A percentile compares a stretch with the other conserved stretches of the same genome.
Evolutionary conservation across 371 early-diverging fungal genomes (phyloP).

Genomic region (Dichotomocladium elegans): DNA sequence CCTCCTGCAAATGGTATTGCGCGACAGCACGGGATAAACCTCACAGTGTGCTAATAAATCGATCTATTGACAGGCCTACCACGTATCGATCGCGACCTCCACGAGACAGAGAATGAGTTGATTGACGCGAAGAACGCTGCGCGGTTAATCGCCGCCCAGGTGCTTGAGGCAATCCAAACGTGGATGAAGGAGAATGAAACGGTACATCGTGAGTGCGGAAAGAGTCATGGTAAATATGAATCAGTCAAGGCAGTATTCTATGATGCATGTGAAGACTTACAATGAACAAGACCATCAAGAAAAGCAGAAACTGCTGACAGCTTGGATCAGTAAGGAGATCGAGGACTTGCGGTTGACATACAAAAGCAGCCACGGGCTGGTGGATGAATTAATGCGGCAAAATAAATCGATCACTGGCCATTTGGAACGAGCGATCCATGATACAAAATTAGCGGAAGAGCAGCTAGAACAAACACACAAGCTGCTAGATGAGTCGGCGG

Average conservation of each 20-base stretch:
- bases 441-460: conserved; percentile 9
- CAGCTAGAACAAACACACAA: conserved; percentile 15
- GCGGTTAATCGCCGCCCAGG: no score
- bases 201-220: neutral
- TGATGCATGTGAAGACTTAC: neutral
- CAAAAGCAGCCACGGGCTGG: conserved; percentile 16
- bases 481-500: conserved; percentile 19
- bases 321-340: conserved; percentile 29
- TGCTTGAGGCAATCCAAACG: no score
- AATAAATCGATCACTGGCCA: conserved; percentile 11
- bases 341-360: conserved; percentile 17
- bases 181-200: conserved; percentile 3
- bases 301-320: conserved; percentile 3
- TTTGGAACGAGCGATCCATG: conserved; percentile 2
- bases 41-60: no score
- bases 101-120: no score
- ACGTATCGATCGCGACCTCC: no score
- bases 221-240: conserved; percentile 2
- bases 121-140: no score
- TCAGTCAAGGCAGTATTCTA: neutral
- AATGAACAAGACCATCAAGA: neutral
- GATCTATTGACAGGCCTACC: no score
- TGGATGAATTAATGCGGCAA: conserved; percentile 16
- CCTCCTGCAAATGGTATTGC: no score
- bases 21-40: no score